Base-by-base conservation (phyloP, 306 rosid genomes). In the Ziziphus jujuba region DNA sequence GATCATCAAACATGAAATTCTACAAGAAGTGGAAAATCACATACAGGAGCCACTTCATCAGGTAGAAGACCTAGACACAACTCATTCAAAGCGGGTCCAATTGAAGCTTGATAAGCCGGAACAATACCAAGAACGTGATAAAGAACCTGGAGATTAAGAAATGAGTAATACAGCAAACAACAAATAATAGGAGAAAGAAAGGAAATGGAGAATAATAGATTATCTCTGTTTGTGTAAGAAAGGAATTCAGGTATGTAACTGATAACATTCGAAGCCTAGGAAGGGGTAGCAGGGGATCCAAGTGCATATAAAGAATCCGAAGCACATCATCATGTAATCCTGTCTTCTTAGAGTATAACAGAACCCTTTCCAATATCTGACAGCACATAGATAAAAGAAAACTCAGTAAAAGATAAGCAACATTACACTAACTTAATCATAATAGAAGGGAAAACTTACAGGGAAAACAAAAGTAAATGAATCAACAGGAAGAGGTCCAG, bases 401-500 rank as follows among this genome's bases (percentile, higher is more conserved):
- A 17, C 69, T 78, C 52, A 78, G 83, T 61, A 63, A 58, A 75
- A 64, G 19, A 34, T 22, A 72, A 72, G 48, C 62, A 47, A 63
- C 55, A 55, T 21, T 38, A 47, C 71, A 75, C 43, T 61, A 48
- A 66, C 61, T 47, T 34, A 66, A 55, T 61, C 43, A 60, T 61
- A 74, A 10, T 45, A 17, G 13, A 31, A 56, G 57, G 43, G 58
- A 81, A 47, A 71, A 66, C 96, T 88, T 79, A 93, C 99, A 5
- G 97, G 99, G 84, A 93, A 93, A 31, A 90, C 84, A 75, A 88
- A 90, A 35, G 95, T 81, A 75, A 93, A 93, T n/a, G 99, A 86
- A 84, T 93, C 99, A 14, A 93, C 90, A 66, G 99, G 97, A 71
- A 93, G 92, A 50, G 99, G 86, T 59, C 99, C 99, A 5, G 80